Evolutionary conservation across 2,329 filamentous ascomycete genomes (phyloP), one percentile per base, ranked within the genome.

Genomic region (Rhytidhysteron rufulum): DNA sequence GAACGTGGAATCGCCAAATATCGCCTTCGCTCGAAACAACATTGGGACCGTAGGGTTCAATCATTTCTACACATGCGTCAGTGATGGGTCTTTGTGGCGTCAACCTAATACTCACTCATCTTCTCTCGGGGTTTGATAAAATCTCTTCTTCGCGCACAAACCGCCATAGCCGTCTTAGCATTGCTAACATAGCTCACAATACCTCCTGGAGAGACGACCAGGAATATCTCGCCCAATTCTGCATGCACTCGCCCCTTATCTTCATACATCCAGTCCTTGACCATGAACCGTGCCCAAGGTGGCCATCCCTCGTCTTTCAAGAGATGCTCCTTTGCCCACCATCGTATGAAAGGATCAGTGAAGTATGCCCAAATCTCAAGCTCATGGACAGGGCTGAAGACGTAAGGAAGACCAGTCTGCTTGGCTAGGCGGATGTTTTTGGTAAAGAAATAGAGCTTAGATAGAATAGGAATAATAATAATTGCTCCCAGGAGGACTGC

Each of bases 11-110:
- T 11, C 19, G 7, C 16, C 22, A 41, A 6, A 9, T 18, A 6
- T 16, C 24, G 13, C 39, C 39, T 24, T 41, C 39, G 9, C 22
- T 22, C 10, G 39, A 30, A 5, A 21, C 39, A 6, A 41, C 22
- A 19, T 41, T 41, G 5, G 39, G 39, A 22, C 39, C 39, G 24
- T 20, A 41, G 8, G 39, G 39, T 24, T 41, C 39, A 13, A 41
- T 21, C 6, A 41, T 20, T 22, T 37, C 39, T 37, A 24, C 16
- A 34, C n/a, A n/a, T n/a, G n/a, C n/a, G n/a, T n/a, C n/a, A n/a
- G n/a, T n/a, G n/a, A n/a, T n/a, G n/a, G n/a, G n/a, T n/a, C n/a
- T n/a, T n/a, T n/a, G n/a, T n/a, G n/a, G n/a, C n/a, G n/a, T n/a
- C n/a, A n/a, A n/a, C n/a, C n/a, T n/a, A n/a, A n/a, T n/a, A 25